A percentile compares a stretch with the other conserved stretches of the same genome.
Evolutionary conservation across 116 monocot genomes (phyloP).

Genomic region (Trichopus zeylanicus): DNA sequence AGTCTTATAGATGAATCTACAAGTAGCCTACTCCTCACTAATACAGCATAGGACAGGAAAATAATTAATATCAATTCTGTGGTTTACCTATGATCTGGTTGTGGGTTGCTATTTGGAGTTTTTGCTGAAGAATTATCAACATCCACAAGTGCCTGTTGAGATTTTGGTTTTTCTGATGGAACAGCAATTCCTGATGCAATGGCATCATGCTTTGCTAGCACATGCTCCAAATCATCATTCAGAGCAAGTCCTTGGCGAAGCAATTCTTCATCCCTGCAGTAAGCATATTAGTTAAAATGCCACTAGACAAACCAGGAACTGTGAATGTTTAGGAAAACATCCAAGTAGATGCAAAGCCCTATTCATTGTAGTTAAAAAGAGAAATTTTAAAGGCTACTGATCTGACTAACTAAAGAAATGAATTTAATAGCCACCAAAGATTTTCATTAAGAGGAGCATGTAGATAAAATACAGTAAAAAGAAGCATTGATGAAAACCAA

Average conservation of each 20-base stretch:
- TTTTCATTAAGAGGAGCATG: too few relatives aligned
- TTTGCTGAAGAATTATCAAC: constrained; percentile 26
- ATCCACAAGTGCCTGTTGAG: constrained; percentile 61
- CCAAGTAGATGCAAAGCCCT: too few relatives aligned
- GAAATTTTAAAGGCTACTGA: too few relatives aligned
- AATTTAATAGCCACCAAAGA: too few relatives aligned
- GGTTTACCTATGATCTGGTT: constrained; percentile 37
- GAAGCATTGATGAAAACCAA: too few relatives aligned
- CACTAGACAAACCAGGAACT: not conserved
- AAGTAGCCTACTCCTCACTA: too few relatives aligned
- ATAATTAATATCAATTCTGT: not conserved
- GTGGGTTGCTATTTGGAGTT: constrained; percentile 17
- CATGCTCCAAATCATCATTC: constrained; percentile 62
- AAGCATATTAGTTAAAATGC: not conserved
- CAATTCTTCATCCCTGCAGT: constrained; percentile 74
- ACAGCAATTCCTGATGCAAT: constrained; percentile 72
- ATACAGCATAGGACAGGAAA: not conserved
- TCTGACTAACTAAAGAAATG: too few relatives aligned
- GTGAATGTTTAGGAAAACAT: constrained; percentile 4
- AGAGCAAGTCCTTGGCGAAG: constrained; percentile 61
- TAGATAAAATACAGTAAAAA: too few relatives aligned
- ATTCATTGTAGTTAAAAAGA: too few relatives aligned
- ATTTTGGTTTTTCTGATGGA: constrained; percentile 48
- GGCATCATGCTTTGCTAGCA: constrained; percentile 78
- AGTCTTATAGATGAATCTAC: too few relatives aligned